Evolutionary conservation across 2,329 filamentous ascomycete species (phyloP), one percentile per base, ranked within the genome.

Genomic region (Colletotrichum echinochloae): DNA sequence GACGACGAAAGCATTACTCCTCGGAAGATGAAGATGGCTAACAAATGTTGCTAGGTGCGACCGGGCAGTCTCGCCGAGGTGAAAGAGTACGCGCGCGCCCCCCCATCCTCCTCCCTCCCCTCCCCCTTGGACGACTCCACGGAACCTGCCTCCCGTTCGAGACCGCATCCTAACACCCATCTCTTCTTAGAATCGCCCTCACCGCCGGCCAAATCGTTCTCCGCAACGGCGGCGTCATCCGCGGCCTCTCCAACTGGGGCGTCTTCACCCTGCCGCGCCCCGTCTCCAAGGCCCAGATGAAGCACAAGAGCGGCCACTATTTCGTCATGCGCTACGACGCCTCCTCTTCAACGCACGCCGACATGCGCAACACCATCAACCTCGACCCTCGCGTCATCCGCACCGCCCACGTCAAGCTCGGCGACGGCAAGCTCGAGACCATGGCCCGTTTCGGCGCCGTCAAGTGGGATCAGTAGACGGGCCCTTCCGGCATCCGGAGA

Each of bases 261-360:
- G 88, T 93, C 75, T 98, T 96, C 84, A 87, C 91, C 57, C 91
- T 99, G 23, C 95, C 96, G 57, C 92, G 91, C 75, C 90, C 94
- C 72, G 87, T 91, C 70, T 91, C 90, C 72, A 91, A 92, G 79
- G 91, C 97, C 82, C 94, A 98, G 83, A 90, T 92, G 76, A 90
- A 90, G 74, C 92, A 98, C 87, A 89, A 89, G 74, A 88, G 90
- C 75, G 96, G 96, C 65, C 95, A 98, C 85, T 97, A 99, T 87
- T 99, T 99, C 82, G 92, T 97, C 78, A 93, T 99, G 92, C 93
- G 96, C 76, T 99, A 97, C 86, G 96, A 99, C 81, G 85, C 92
- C 66, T 92, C 91, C 70, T 84, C 90, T 9, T 81, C 85, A 60
- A 91, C 93, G 9, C 95, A 98, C 82, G 84, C 92, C 74, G 86